Base-by-base conservation (phyloP, 108 stramenopile species). In the Fistulifera solaris region DNA sequence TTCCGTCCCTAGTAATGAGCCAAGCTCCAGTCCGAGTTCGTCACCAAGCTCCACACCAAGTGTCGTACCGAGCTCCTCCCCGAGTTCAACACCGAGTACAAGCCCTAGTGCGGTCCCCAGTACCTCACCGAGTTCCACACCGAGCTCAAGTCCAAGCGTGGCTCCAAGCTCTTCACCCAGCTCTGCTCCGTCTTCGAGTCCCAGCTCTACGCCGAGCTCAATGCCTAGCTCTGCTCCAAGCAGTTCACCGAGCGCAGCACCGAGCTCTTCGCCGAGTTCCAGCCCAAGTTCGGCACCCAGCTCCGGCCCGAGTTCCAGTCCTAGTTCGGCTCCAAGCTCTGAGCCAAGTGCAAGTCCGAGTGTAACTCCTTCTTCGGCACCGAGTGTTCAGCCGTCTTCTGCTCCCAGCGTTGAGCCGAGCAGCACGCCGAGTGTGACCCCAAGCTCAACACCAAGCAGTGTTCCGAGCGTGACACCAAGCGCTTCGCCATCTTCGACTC, bases 281-380 rank as follows among this genome's bases (percentile, higher is more conserved):
- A 8, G 8, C 14, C 54, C 54, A 11, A 22, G 28, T 56, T 17
- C 19, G 16, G 54, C 15, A 40, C 54, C 54, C 6, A 56, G 21
- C 23, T 21, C 54, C 7, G 2, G 8, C 44, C 54, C 54, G 21
- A 26, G 24, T 28, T 52, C 51, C 16, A 23, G 8, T 46, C 54
- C 54, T 3, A 26, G 24, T 28, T 52, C 51, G 4, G 17, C 16
- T 4, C 51, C 54, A 39, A 56, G 38, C 23, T 3, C 21, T 19
- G 46, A n/a, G n/a, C n/a, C n/a, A n/a, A n/a, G n/a, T n/a, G n/a
- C n/a, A n/a, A n/a, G n/a, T n/a, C n/a, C n/a, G n/a, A n/a, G n/a
- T n/a, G n/a, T n/a, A n/a, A n/a, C 39, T 17, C 54, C 54, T 27
- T 22, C 54, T 16, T 26, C 50, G 2, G 50, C n/a, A n/a, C 50